Evolutionary conservation across 2,329 filamentous ascomycete species (phyloP).

Genomic region (Paraphoma sp.): DNA sequence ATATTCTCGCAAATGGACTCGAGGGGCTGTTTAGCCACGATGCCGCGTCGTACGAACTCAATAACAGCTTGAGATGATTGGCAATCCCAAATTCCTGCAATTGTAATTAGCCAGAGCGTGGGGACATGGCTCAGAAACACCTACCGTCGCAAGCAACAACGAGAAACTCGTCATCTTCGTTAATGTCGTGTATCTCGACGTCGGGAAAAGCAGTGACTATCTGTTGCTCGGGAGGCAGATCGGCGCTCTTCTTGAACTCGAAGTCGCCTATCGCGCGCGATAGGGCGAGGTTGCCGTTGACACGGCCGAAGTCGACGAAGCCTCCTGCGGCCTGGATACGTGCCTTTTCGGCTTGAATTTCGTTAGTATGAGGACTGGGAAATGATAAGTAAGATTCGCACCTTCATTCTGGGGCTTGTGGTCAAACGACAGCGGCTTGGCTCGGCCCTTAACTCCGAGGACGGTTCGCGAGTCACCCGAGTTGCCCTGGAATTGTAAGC

Average conservation of each 20-base stretch:
- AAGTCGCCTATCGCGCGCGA: constrained; percentile 98
- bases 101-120: constrained; percentile 12
- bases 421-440: constrained; percentile 98
- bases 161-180: constrained; percentile 89
- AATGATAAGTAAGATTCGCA: constrained; percentile 11
- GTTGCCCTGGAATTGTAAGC: constrained; percentile 72
- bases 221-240: constrained; percentile 96
- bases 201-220: constrained; percentile 98
- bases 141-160: constrained; percentile 54
- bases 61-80: constrained; percentile 97
- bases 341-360: constrained; percentile 82
- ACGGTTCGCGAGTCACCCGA: constrained; percentile 96
- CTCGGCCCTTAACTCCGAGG: constrained; percentile 92
- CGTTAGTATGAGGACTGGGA: constrained; percentile 17
- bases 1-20: constrained; percentile 98
- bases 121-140: constrained; percentile 3
- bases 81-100: constrained; percentile 96
- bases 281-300: constrained; percentile 96
- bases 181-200: constrained; percentile 87
- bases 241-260: constrained; percentile 99
- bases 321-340: constrained; percentile 94
- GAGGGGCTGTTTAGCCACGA: constrained; percentile 94
- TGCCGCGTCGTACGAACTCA: constrained; percentile 95
- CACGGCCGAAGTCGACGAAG: constrained; percentile 97
- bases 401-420: constrained; percentile 99